These are phyloP conservation scores for Chaetomiaceae sp. DNA, from an alignment of 2,329 filamentous ascomycete species.

Conservation along the genomic window DNA sequence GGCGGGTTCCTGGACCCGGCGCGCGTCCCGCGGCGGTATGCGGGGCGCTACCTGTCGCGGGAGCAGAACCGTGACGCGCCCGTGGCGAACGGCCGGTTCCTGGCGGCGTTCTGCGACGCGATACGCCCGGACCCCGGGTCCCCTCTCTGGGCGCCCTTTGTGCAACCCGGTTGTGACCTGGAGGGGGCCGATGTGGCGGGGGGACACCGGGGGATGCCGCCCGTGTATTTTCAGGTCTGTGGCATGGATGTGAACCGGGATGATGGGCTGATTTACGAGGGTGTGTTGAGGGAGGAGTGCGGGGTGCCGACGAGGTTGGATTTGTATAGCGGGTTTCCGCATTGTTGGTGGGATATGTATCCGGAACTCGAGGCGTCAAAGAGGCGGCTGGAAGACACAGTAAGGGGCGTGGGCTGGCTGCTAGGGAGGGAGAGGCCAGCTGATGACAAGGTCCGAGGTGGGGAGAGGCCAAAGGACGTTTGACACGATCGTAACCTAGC, in stretches of 20 bases:
- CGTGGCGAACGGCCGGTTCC: conserved; percentile 29
- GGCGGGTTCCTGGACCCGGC: conserved; percentile 1
- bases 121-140: background rate
- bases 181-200: background rate
- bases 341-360: conserved; percentile 10
- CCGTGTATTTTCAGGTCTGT: conserved; percentile 7
- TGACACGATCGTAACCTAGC: too few relatives aligned
- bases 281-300: conserved; percentile 8
- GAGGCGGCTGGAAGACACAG: conserved; percentile 2
- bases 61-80: conserved; percentile 40
- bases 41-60: conserved; percentile 35
- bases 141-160: conserved; percentile 6
- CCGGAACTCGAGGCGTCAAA: conserved; percentile 4
- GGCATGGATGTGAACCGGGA: conserved; percentile 8
- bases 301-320: conserved; percentile 3
- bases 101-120: conserved; percentile 14
- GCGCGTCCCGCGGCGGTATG: conserved; percentile 35
- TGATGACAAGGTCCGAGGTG: too few relatives aligned
- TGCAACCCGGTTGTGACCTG: background rate
- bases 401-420: too few relatives aligned
- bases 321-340: conserved; percentile 3
- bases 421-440: too few relatives aligned
- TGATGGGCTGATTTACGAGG: conserved; percentile 9
- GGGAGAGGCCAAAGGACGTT: too few relatives aligned
- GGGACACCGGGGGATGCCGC: background rate